phyloP scores from a whole-genome alignment of 176 grass and related monocot genomes.

The Thalia dealbata region DNA sequence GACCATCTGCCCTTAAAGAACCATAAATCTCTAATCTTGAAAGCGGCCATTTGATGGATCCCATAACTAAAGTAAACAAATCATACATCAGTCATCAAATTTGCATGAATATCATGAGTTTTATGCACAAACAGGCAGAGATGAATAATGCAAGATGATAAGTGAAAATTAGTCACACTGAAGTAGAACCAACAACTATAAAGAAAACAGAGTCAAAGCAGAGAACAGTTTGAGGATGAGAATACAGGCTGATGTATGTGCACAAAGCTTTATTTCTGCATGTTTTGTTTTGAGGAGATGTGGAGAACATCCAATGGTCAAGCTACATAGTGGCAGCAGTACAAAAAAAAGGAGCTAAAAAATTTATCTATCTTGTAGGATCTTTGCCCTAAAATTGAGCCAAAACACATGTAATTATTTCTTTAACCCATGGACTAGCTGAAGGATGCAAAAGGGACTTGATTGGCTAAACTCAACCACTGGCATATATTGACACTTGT shows the following conservation, averaged over 20 bases:
- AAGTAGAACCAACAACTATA: background rate
- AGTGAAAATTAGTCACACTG: background rate
- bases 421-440: too few relatives aligned
- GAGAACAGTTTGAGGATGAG: background rate
- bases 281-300: too few relatives aligned
- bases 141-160: background rate
- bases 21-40: slow-evolving; percentile 60
- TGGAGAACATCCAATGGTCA: too few relatives aligned
- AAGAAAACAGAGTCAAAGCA: background rate
- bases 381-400: too few relatives aligned
- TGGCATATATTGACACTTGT: too few relatives aligned
- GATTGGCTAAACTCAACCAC: too few relatives aligned
- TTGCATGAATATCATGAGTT: background rate
- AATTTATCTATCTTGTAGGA: too few relatives aligned
- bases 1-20: slow-evolving; percentile 56
- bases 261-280: too few relatives aligned
- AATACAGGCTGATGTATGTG: background rate
- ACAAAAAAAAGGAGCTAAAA: too few relatives aligned
- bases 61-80: slow-evolving; percentile 56
- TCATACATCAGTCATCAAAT: slow-evolving; percentile 9
- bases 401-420: too few relatives aligned
- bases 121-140: background rate
- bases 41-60: slow-evolving; percentile 97
- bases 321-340: too few relatives aligned
- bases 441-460: too few relatives aligned